phyloP scores from a whole-genome alignment of 2,329 filamentous ascomycete species.

The Oidium heveae region DNA sequence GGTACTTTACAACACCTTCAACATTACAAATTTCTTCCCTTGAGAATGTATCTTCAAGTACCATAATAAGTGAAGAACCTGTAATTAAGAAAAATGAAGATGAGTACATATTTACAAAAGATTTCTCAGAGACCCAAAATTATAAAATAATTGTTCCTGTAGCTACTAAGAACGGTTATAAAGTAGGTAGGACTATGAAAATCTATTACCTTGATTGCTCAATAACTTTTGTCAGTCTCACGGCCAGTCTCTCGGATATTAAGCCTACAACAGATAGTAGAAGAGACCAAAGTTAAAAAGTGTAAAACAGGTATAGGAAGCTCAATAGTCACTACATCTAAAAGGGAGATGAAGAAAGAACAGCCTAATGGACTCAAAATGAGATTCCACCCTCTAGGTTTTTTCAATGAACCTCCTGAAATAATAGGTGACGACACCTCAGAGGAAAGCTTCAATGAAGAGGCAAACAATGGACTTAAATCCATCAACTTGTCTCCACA shows the following conservation, averaged over 20 bases:
- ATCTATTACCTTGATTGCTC: background rate
- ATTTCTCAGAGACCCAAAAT: constrained; percentile 23
- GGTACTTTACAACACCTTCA: constrained; percentile 55
- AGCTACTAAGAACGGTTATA: constrained; percentile 27
- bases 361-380: constrained; percentile 44
- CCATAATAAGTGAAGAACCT: constrained; percentile 24
- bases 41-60: constrained; percentile 35
- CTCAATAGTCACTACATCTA: constrained; percentile 18
- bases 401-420: constrained; percentile 19
- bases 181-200: constrained; percentile 21
- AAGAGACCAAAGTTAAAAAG: constrained; percentile 20
- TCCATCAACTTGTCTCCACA: background rate
- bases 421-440: constrained; percentile 14
- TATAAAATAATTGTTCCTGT: constrained; percentile 35
- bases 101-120: constrained; percentile 33
- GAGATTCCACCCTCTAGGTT: constrained; percentile 42
- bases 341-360: constrained; percentile 27
- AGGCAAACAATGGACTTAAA: background rate
- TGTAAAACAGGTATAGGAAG: constrained; percentile 8
- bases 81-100: constrained; percentile 37
- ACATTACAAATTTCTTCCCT: constrained; percentile 42
- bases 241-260: constrained; percentile 29
- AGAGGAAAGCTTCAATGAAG: constrained; percentile 1
- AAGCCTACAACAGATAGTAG: constrained; percentile 37
- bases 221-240: constrained; percentile 3